These are phyloP conservation scores for Takakia lepidozioides DNA, from an alignment of 225 moss, liverwort and hornwort species.

Conservation along the genomic window DNA sequence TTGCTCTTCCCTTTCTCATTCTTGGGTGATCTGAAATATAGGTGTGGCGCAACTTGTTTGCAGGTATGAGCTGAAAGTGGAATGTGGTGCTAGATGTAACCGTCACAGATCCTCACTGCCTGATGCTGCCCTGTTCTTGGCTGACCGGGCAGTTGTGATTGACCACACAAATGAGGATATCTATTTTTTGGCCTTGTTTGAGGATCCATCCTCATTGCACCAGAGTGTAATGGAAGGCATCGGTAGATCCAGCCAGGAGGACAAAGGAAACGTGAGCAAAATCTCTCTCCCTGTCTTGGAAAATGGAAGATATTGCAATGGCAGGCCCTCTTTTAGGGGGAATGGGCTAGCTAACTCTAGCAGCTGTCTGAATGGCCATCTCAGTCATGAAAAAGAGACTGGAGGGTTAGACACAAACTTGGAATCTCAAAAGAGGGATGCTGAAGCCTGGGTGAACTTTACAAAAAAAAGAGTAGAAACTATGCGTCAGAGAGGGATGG, in stretches of 20 bases:
- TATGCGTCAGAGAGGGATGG: slow-evolving; percentile 41
- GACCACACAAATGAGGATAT: slow-evolving; percentile 85
- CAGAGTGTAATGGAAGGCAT: too few species aligned
- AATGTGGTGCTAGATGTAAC: slow-evolving; percentile 78
- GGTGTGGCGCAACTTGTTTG: slow-evolving; percentile 1
- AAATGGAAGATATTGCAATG: slow-evolving; percentile 14
- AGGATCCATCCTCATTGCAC: slow-evolving; percentile 14
- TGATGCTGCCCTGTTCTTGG: slow-evolving; percentile 92
- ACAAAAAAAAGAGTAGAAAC: slow-evolving; percentile 35
- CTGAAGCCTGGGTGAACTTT: slow-evolving; percentile 66
- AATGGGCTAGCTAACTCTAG: slow-evolving; percentile 7
- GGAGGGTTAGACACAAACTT: slow-evolving; percentile 8
- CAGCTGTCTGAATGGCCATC: slow-evolving; percentile 10
- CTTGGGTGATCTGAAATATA: neutral
- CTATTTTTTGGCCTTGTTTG: slow-evolving; percentile 78
- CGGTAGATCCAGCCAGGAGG: too few species aligned
- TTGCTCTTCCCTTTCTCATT: neutral
- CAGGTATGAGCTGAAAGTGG: slow-evolving; percentile 97
- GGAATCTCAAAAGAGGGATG: slow-evolving; percentile 36
- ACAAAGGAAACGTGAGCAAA: neutral
- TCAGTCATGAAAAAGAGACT: neutral
- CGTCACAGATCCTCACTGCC: slow-evolving; percentile 71
- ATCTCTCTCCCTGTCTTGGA: neutral
- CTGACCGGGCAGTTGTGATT: slow-evolving; percentile 75
- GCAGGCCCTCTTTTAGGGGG: too few species aligned